Base-by-base conservation (phyloP, 1,139 yeast species). In the Hemisphaericaspora xylanilytica region DNA sequence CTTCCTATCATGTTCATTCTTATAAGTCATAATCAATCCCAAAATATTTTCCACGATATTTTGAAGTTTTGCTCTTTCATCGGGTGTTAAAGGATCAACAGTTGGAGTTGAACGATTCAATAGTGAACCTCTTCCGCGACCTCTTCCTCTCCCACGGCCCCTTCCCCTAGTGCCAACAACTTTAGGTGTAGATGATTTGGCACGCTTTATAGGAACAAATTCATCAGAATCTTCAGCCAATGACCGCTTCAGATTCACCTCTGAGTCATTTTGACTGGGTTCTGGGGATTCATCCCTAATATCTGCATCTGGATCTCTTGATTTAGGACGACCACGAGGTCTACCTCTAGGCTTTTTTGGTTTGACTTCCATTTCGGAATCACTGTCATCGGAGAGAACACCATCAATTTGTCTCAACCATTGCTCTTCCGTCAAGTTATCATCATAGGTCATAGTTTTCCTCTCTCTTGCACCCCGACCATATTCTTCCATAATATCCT, bases 351-450 rank as follows among this genome's bases (percentile, higher is more conserved):
- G 40, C 26, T 56, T 50, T 39, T 52, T 61, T 6, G 58, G 56
- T 39, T 50, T 60, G 5, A 37, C 25, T 3, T 51, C 52, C 27
- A 35, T 62, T 8, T 51, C 54, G 17, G 63, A 69, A 29, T 56
- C 55, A 29, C 61, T 69, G 14, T 56, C 59, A 32, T 67, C 74
- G 2, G 72, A 65, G 2, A 62, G 56, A 11, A 67, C 59, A 2
- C 75, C 77, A 34, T 79, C 85, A 42, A 79, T 76, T 48, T 78
- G 77, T 52, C 65, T 70, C 44, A 85, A 64, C 92, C 92, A 85
- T 58, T 84, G 89, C 44, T 82, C 90, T 59, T 85, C 94, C 3
- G 88, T 77, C 50, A 84, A 61, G 44, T 81, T 77, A 53, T 83
- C 90, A 48, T 81, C 86, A 52, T 84, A 84, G 6, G 64, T 61